Base-by-base conservation (phyloP, 1,284 basidiomycete genomes). In the Heterobasidion irregulare region DNA sequence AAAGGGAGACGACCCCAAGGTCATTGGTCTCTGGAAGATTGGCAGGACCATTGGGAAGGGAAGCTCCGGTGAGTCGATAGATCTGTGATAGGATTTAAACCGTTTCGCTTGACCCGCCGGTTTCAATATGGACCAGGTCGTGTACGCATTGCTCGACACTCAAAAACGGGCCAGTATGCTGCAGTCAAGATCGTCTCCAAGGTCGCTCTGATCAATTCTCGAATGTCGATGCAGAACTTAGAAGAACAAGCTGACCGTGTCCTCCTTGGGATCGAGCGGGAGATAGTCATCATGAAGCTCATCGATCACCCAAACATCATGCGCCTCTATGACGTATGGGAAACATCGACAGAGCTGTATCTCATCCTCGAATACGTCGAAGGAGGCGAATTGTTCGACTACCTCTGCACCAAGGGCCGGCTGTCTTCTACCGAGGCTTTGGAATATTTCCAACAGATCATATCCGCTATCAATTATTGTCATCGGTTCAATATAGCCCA, bases 281-380 rank as follows among this genome's bases (percentile, higher is more conserved):
- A 99, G 72, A 98, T 99, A 58, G 94, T 98, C 63, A 92, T 99
- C 69, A 98, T 99, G 96, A 98, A 98, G 71, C 86, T 99, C 58
- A 91, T 99, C 65, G 91, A 97, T 64, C 96, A 99, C 68, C 95
- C 96, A 2, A 98, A 98, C 70, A 85, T 99, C 60, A 82, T 93
- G 77, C 87, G 86, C 53, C 80, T 99, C 46, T 96, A 95, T 75
- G 96, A 99, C 67, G 96, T 99, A 58, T 98, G 94, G 89, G 95
- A 99, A 74, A 97, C 94, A 0, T 89, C 87, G 3, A 84, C 84
- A 52, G 88, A 95, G 60, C 82, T 98, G 62, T 96, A 83, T 70
- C 86, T 99, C 57, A 89, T 99, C 65, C 89, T 99, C 68, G 96
- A 99, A 72, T 99, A 98, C 68, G 89, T 98, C 59, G 91, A 95